Conservation (phyloP, 345 rosid genomes). For the Ricinus communis region DNA sequence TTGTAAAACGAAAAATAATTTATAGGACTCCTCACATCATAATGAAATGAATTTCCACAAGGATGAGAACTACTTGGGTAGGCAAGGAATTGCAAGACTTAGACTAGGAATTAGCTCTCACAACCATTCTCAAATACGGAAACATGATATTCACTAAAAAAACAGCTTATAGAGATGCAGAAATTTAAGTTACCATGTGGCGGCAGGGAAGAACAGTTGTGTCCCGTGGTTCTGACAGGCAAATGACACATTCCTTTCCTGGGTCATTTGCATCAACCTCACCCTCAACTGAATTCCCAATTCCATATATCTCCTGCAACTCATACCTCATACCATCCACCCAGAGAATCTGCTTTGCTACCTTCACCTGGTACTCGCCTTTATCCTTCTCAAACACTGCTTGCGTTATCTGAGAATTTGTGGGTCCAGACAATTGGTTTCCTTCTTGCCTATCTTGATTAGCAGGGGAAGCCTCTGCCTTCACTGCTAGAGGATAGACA, state of each 20-base stretch:
- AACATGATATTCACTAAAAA: not conserved
- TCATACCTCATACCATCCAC: slow-evolving; percentile 71
- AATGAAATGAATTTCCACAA: not conserved
- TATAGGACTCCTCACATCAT: not conserved
- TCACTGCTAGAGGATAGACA: slow-evolving; percentile 74
- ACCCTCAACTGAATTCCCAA: slow-evolving; percentile 81
- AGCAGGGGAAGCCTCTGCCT: slow-evolving; percentile 62
- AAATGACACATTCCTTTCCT: slow-evolving; percentile 93
- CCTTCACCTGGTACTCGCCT: slow-evolving; percentile 66
- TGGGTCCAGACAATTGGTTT: slow-evolving; percentile 34
- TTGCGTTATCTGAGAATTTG: slow-evolving; percentile 78
- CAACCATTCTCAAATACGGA: not conserved
- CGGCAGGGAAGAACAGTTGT: slow-evolving; percentile 97
- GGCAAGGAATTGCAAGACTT: not conserved
- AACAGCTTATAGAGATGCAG: not conserved
- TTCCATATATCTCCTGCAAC: slow-evolving; percentile 95
- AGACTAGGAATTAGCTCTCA: not conserved
- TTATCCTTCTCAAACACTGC: slow-evolving; percentile 74
- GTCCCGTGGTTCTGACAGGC: slow-evolving; percentile 91
- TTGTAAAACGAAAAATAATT: not conserved
- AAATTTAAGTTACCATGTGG: slow-evolving; percentile 68
- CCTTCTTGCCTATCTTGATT: slow-evolving; percentile 43
- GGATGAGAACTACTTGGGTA: not conserved
- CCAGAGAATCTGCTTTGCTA: slow-evolving; percentile 87
- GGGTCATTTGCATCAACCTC: slow-evolving; percentile 77